Evolutionary conservation across 169 alveolate genomes (phyloP).

Genomic region (Plasmodium coatneyi): DNA sequence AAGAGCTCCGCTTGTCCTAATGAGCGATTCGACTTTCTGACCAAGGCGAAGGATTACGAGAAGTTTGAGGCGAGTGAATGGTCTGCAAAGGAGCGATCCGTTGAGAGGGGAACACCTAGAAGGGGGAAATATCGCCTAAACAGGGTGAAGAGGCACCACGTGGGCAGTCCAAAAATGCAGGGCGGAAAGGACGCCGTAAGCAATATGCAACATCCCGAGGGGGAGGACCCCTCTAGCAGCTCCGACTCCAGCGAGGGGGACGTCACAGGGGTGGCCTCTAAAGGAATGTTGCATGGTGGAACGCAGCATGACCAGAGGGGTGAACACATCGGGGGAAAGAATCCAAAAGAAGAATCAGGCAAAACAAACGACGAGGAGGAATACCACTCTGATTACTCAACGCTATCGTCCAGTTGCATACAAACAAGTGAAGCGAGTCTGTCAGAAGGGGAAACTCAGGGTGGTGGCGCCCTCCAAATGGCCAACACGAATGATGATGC

Average conservation of each 20-base stretch:
- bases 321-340: not conserved
- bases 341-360: not conserved
- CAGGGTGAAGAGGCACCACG: not conserved
- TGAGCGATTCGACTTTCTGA: conserved; percentile 23
- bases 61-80: conserved; percentile 5
- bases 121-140: not conserved
- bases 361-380: not conserved
- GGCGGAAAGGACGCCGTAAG: not conserved
- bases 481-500: not conserved
- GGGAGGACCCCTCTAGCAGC: not conserved
- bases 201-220: not conserved
- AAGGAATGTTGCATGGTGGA: not conserved
- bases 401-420: conserved; percentile 15
- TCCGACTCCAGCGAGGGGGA: not conserved
- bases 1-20: not conserved
- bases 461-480: not conserved
- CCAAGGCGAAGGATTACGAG: conserved; percentile 55
- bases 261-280: not conserved
- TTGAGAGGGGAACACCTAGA: not conserved
- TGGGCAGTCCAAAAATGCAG: not conserved
- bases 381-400: conserved; percentile 1
- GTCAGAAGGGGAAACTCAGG: not conserved
- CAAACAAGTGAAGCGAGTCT: conserved; percentile 44
- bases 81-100: not conserved
- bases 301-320: not conserved